Conservation (phyloP, 331 rosid species). For the Acacia pycnantha region DNA sequence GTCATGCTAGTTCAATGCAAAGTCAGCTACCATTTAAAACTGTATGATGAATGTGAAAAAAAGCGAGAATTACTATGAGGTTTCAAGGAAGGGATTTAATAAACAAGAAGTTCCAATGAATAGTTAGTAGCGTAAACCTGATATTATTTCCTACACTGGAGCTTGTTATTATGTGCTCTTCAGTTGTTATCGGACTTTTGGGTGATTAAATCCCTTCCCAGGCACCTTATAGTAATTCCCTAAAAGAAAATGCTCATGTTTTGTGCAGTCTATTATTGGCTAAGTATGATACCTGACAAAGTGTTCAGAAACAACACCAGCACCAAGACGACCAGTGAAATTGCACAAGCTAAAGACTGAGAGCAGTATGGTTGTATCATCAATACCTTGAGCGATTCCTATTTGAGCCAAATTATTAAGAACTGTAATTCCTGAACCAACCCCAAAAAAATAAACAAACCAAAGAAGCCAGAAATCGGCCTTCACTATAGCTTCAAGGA, state of each 20-base stretch:
- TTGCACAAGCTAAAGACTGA: slow-evolving; percentile 83
- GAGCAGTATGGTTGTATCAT: slow-evolving; percentile 61
- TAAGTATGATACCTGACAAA: slow-evolving; percentile 62
- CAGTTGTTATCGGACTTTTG: too few species aligned
- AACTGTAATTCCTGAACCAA: slow-evolving; percentile 77
- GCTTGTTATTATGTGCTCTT: too few species aligned
- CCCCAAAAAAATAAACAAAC: slow-evolving; percentile 67
- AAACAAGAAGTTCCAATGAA: too few species aligned
- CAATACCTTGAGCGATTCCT: slow-evolving; percentile 65
- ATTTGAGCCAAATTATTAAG: slow-evolving; percentile 89
- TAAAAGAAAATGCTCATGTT: background rate
- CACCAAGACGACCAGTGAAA: slow-evolving; percentile 79
- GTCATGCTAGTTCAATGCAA: slow-evolving; percentile 11
- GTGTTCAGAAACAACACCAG: slow-evolving; percentile 79
- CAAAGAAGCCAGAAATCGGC: slow-evolving; percentile 96
- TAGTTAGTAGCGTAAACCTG: too few species aligned
- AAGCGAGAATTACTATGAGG: too few species aligned
- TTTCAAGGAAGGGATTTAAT: too few species aligned
- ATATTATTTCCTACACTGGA: too few species aligned
- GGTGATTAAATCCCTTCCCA: too few species aligned
- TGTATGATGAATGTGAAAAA: background rate
- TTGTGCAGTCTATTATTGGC: background rate
- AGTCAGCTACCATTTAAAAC: slow-evolving; percentile 1
- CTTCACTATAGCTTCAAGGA: slow-evolving; percentile 64
- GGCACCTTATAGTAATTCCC: too few species aligned